Evolutionary conservation across 306 rosid species (phyloP).

Genomic region (Rosa multiflora): DNA sequence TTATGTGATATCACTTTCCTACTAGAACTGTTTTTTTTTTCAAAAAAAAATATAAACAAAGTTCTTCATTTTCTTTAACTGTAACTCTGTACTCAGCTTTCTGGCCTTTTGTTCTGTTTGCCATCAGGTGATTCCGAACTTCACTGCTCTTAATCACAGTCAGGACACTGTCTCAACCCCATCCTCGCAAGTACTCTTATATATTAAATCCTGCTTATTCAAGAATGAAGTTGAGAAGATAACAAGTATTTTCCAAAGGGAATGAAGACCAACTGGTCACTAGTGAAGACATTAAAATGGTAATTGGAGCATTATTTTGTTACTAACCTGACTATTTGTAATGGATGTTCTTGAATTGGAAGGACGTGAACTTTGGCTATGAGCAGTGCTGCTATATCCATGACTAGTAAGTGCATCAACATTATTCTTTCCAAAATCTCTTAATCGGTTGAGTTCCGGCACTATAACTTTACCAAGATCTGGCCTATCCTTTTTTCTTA

Average conservation of each 20-base stretch:
- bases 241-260: background rate
- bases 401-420: slow-evolving; percentile 4
- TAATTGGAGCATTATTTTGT: background rate
- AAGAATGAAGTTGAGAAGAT: background rate
- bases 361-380: slow-evolving; percentile 27
- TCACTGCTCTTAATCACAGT: background rate
- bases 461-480: slow-evolving; percentile 65
- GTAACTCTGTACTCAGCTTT: background rate
- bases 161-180: background rate
- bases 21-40: background rate
- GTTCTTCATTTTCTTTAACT: slow-evolving; percentile 8
- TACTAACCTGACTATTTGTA: slow-evolving; percentile 11
- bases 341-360: slow-evolving; percentile 22
- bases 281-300: background rate
- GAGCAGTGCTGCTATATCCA: slow-evolving; percentile 9
- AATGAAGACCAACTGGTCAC: background rate
- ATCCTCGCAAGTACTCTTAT: background rate
- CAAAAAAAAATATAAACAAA: background rate
- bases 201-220: background rate
- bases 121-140: background rate
- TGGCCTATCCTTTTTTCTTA: slow-evolving; percentile 89
- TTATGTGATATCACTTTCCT: slow-evolving; percentile 3
- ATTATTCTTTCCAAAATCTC: slow-evolving; percentile 42
- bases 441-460: slow-evolving; percentile 79
- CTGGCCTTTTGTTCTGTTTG: background rate